Base-by-base conservation (phyloP, 2,329 filamentous ascomycete species). In the Colletotrichum sp. region DNA sequence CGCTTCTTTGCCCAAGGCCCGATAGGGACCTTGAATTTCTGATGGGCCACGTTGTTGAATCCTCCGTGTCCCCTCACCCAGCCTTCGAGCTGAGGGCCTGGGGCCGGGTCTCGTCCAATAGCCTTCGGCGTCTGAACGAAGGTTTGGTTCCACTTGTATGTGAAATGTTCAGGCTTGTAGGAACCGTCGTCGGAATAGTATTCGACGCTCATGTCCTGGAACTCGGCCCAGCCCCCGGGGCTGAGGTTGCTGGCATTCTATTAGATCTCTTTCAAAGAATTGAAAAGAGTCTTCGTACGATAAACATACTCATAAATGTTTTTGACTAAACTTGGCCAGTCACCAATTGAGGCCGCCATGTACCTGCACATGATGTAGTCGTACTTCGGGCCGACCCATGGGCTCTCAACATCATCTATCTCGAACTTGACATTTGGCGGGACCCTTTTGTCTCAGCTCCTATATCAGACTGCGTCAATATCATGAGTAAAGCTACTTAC, bases 291-390 rank as follows among this genome's bases (percentile, higher is more conserved):
- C 16, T 21, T 3, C 6, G n/a, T 15, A 32, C 13, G 12, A 64
- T 6, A 16, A 4, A 49, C 66, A 3, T 52, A 81, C 80, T 81
- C 78, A 76, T 79, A 80, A 16, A 80, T 72, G n/a, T 72, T 79
- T 21, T 59, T 71, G 26, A 81, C 79, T 5, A 81, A 70, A 44
- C 71, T 78, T 4, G 78, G 78, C 81, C 81, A 84, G 78, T 86
- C 81, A 8, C 78, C 76, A 63, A 87, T 82, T 30, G 79, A 80
- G 8, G 80, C 82, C 5, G 80, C 69, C 72, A 86, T 78, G 71
- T 81, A 83, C 0, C 86, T 82, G 2, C 81, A 79, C 68, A 87
- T 85, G 70, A 87, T 84, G 67, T 80, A 86, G 76, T 85, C 83
- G 28, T 84, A 84, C 1, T n/a, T 79, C 13, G 34, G 75, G 65